Percentiles rank a stretch among this genome's conserved stretches.
Conservation (phyloP, 148 eudicot species). For the Polygonum maritimum region DNA sequence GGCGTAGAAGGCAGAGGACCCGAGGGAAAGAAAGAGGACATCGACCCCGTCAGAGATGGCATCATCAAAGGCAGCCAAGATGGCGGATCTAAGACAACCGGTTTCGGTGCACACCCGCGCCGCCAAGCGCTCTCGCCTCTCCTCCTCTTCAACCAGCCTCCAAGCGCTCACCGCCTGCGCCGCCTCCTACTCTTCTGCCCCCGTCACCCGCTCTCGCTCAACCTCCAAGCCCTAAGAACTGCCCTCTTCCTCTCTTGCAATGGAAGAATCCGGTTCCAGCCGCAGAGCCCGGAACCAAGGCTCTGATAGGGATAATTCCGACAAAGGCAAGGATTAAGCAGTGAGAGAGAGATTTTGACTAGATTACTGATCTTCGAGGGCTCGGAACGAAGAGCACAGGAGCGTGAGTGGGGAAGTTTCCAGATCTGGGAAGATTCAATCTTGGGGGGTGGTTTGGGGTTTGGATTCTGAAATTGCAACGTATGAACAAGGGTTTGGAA, state of each 20-base stretch:
- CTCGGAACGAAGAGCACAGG: no score
- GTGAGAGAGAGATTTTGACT: no score
- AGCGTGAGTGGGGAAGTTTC: no score
- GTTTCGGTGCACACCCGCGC: constrained; percentile 37
- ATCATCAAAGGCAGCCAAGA: constrained; percentile 64
- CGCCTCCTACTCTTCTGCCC: constrained; percentile 17
- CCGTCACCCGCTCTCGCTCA: constrained; percentile 41
- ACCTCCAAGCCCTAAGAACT: constrained; percentile 24
- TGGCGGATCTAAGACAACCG: constrained; percentile 50
- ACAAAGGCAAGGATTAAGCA: constrained; percentile 69
- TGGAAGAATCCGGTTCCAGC: constrained; percentile 41
- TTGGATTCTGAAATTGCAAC: no score
- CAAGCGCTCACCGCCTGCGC: no score
- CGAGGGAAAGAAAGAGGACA: constrained; percentile 51
- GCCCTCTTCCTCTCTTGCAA: constrained; percentile 18
- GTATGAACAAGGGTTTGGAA: no score
- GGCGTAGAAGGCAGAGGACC: constrained; percentile 20
- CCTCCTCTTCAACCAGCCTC: constrained; percentile 29
- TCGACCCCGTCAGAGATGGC: constrained; percentile 73
- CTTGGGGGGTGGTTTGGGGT: no score
- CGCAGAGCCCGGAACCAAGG: constrained; percentile 50
- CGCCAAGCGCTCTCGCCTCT: constrained; percentile 46
- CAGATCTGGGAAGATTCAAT: no score
- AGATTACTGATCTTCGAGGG: no score
- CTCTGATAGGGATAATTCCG: constrained; percentile 37